Evolutionary conservation across 257 asterid species (phyloP), one percentile per base, ranked within the genome.

Genomic region (Solanum raphanifolium): DNA sequence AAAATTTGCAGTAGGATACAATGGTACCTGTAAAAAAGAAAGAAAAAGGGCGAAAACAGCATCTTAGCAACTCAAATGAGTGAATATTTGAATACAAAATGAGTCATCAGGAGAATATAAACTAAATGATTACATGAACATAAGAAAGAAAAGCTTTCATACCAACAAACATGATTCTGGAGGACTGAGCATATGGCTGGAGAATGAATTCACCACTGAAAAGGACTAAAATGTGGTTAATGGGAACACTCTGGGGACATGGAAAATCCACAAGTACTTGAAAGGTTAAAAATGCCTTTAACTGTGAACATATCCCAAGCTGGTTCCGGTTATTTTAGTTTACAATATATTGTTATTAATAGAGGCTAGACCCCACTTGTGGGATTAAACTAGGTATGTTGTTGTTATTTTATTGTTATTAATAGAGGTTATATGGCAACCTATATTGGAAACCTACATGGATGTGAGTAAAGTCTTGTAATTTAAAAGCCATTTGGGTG

Each of bases 1-100:
- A 62, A 92, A 92, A 83, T 89, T 68, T 25, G 94, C 41, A 11
- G 93, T n/a, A 13, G 92, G 94, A 88, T 92, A 91, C 1, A 92
- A 58, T 4, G 93, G 93, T 52, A 91, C 65, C 93, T 92, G 91
- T n/a, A 29, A 58, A 87, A 76, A 13, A 68, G 2, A 68, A 68
- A 29, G 9, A 27, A 68, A 68, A 13, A 27, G 8, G 36, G 5
- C 3, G 69, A 81, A 10, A 74, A 41, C 62, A 82, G 43, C 71
- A 60, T 41, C 39, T 85, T 11, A 81, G 75, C 23, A 55, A 73
- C 2, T 32, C 46, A 39, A 39, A 48, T 68, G 75, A 68, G 36
- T 68, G 36, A 68, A 68, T 27, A 68, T 68, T 68, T 0, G 36
- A 27, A 13, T 27, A 0, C 36, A 68, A 6, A 12, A 29, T 68